Conservation (phyloP, 2,329 filamentous ascomycete genomes). For the Leptographium flavum region DNA sequence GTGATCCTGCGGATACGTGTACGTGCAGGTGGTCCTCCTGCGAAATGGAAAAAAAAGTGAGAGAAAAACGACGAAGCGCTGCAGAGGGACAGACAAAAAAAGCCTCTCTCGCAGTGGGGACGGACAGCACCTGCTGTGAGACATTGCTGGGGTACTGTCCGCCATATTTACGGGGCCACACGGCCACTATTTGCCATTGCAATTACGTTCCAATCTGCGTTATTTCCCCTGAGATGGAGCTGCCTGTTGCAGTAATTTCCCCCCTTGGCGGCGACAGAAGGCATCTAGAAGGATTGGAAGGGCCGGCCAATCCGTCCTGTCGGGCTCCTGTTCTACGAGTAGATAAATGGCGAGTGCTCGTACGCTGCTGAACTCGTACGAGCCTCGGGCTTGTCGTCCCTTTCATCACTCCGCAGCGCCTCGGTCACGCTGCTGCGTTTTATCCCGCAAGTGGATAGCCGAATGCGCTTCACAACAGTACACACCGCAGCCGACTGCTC, state of each 20-base stretch:
- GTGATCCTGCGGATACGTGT: background rate
- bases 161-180: background rate
- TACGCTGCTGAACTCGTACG: too few relatives aligned
- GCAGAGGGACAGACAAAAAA: too few relatives aligned
- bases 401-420: too few relatives aligned
- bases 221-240: background rate
- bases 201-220: background rate
- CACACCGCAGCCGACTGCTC: too few relatives aligned
- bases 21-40: background rate
- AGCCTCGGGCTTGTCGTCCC: too few relatives aligned
- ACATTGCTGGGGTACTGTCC: background rate
- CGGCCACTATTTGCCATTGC: background rate
- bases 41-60: background rate
- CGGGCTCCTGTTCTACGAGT: too few relatives aligned
- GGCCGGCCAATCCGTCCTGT: too few relatives aligned
- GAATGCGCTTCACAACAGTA: too few relatives aligned
- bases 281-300: background rate
- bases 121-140: background rate
- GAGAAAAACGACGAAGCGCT: background rate
- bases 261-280: background rate
- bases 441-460: too few relatives aligned
- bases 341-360: too few relatives aligned
- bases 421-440: too few relatives aligned
- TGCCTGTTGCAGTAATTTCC: background rate
- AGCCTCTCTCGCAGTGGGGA: background rate